These are phyloP conservation scores for Aspergillus bridgeri DNA, from an alignment of 495 filamentous ascomycete species.

Conservation along the genomic window DNA sequence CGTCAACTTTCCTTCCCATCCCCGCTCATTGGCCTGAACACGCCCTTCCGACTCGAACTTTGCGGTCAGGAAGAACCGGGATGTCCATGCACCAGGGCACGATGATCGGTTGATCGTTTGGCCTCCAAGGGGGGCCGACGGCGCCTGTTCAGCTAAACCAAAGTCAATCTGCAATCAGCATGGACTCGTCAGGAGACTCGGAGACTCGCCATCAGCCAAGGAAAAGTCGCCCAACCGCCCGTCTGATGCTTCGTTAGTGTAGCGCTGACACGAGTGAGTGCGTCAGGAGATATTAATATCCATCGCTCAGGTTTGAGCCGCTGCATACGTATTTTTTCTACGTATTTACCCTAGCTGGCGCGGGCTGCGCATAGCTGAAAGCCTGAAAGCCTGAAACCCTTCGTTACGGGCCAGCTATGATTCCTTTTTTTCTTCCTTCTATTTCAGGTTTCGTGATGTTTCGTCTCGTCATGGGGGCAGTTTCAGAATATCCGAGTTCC, in stretches of 20 bases:
- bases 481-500: slow-evolving; percentile 3
- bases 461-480: background rate
- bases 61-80: slow-evolving; percentile 9
- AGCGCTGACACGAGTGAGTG: slow-evolving; percentile 8
- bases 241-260: slow-evolving; percentile 11
- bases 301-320: background rate
- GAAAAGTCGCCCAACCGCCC: slow-evolving; percentile 1
- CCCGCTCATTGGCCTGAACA: slow-evolving; percentile 9
- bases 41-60: background rate
- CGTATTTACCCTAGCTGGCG: background rate
- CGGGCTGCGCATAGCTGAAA: background rate
- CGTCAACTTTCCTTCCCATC: slow-evolving; percentile 5
- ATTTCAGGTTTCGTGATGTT: background rate
- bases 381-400: too few species aligned
- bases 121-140: background rate
- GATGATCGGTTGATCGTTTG: slow-evolving; percentile 12
- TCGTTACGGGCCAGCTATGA: background rate
- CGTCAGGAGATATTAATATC: slow-evolving; percentile 3
- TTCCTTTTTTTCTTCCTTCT: background rate
- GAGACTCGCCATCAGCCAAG: slow-evolving; percentile 18
- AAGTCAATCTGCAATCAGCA: slow-evolving; percentile 7
- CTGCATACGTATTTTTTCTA: background rate
- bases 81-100: slow-evolving; percentile 7
- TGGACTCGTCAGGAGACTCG: slow-evolving; percentile 24
- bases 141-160: slow-evolving; percentile 3